Percentiles rank a stretch among this genome's conserved stretches.
phyloP scores from a whole-genome alignment of 139 green algal genomes.

The Chloropicon primus region DNA sequence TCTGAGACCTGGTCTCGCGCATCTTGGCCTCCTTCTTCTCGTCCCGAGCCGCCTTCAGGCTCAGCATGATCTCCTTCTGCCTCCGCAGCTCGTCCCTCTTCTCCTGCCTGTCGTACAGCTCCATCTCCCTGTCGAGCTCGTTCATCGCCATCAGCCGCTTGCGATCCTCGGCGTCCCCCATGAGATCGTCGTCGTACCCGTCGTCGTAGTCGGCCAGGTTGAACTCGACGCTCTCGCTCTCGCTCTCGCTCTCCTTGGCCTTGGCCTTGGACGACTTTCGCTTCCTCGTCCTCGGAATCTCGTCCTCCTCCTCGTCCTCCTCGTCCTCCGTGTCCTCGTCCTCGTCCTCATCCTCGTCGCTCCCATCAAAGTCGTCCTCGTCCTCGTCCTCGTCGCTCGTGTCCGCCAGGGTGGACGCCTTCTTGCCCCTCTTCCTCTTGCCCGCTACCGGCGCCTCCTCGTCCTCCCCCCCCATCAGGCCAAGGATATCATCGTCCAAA shows the following conservation, averaged over 20 bases:
- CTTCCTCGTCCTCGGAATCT: not conserved
- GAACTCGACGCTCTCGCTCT: not conserved
- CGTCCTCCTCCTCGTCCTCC: not conserved
- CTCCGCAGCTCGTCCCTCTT: not conserved
- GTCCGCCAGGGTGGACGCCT: not conserved
- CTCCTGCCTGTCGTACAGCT: not conserved
- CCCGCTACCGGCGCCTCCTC: not conserved
- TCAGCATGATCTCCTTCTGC: not conserved
- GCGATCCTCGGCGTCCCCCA: not conserved
- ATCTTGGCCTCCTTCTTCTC: not conserved
- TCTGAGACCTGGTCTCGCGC: not conserved
- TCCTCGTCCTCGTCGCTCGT: not conserved
- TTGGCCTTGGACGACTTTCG: not conserved
- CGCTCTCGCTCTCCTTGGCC: not conserved
- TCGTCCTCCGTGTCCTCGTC: not conserved
- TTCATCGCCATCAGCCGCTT: not conserved
- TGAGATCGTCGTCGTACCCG: not conserved
- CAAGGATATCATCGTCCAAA: not conserved
- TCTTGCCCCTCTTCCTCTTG: not conserved
- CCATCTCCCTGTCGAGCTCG: not conserved
- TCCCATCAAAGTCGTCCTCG: not conserved
- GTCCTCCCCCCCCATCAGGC: not conserved
- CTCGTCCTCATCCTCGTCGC: not conserved
- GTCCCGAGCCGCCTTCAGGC: not conserved
- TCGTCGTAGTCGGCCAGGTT: not conserved